A percentile compares a stretch with the other conserved stretches of the same genome.
Evolutionary conservation across 139 green algal genomes (phyloP).

Genomic region (Volvox reticuliferus): DNA sequence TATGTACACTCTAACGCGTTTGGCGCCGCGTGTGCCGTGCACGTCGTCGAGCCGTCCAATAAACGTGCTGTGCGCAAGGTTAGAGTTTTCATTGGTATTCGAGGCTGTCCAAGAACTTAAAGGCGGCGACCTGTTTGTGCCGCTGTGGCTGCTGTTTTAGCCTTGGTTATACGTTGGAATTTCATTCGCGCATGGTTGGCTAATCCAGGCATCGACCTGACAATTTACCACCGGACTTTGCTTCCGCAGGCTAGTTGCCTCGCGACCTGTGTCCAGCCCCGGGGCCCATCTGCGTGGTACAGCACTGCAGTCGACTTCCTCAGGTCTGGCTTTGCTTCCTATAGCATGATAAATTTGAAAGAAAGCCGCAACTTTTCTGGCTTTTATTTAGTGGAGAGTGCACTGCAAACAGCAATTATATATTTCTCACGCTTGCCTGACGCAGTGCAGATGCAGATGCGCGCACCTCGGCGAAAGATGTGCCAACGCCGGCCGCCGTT

Average conservation of each 20-base stretch:
- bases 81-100: neutral
- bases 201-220: no score
- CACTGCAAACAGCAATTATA: no score
- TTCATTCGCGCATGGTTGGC: no score
- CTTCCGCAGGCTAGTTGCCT: neutral
- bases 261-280: neutral
- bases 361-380: no score
- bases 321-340: neutral
- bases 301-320: neutral
- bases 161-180: no score
- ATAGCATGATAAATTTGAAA: no score
- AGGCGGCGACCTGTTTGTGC: no score
- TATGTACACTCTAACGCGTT: conserved; percentile 36
- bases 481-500: neutral
- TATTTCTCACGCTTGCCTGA: neutral
- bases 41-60: neutral
- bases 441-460: neutral
- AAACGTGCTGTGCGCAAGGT: neutral
- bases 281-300: neutral
- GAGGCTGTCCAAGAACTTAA: no score
- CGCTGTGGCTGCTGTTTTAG: no score
- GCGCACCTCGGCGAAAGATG: neutral
- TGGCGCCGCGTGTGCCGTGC: conserved; percentile 8
- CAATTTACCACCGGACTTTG: no score
- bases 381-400: no score